Base-by-base conservation (phyloP, 139 green algal genomes). In the Chlorella sp. region DNA sequence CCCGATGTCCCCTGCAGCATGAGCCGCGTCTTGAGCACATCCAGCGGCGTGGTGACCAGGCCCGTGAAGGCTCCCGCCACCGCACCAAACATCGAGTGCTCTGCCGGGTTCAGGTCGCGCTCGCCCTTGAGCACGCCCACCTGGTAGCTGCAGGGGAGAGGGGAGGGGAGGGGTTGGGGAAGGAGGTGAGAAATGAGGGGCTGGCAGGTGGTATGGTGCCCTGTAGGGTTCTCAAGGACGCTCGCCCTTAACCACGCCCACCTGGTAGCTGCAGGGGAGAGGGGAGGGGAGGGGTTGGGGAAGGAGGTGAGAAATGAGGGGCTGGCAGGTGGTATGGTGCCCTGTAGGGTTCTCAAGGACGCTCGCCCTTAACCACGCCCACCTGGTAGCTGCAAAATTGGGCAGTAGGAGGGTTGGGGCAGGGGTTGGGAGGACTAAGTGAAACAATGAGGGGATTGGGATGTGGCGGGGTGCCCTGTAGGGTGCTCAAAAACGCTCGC, bases 21-120 rank as follows among this genome's bases (percentile, higher is more conserved):
- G 12, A 99, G 92, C 24, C 97, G 91, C 14, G 97, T 99, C 92
- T 99, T 99, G 28, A 99, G 92, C 83, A 99, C 97, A 75, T 99
- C 97, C 73, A 99, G 92, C 0, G 97, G 97, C 0, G 97, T 99
- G 68, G 97, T 99, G 42, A 96, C 92, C 42, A 98, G 86, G 36
- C 96, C 96, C 61, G 97, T 98, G 71, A 98, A 92, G 9, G 95
- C 96, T 3, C 97, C 97, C 12, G 97, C 97, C 22, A 95, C 66
- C 1, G 97, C 97, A 5, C 97, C 97, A 83, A 97, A 92, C 21
- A 95, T 30, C 0, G 93, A 95, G 12, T 95, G 91, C 93, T 98
- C 96, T 0, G 76, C 90, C 2, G 94, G 79, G 77, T 96, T 94
- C 57, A 97, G 91, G 68, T 97, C 94, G 0, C 95, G 92, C 40